Evolutionary conservation across 1,284 basidiomycete genomes (phyloP).

Genomic region (Omphalotus olearius): DNA sequence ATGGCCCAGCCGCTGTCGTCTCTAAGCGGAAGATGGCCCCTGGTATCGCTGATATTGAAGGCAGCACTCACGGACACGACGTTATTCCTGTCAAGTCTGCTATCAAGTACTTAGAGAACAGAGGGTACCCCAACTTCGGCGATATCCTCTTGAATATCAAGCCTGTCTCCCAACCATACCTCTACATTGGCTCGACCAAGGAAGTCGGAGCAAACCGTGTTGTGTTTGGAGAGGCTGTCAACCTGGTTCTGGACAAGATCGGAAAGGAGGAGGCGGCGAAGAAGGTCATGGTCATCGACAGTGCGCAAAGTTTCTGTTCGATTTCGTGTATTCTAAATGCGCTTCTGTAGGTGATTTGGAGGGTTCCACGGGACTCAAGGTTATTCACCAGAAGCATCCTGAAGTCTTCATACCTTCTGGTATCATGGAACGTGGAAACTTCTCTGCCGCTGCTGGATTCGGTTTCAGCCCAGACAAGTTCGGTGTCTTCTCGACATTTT

Average conservation of each 20-base stretch:
- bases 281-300: slow-evolving; percentile 84
- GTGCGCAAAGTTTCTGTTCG: slow-evolving; percentile 33
- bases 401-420: slow-evolving; percentile 82
- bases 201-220: slow-evolving; percentile 78
- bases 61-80: slow-evolving; percentile 76
- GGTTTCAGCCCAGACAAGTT: slow-evolving; percentile 74
- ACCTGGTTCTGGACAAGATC: slow-evolving; percentile 66
- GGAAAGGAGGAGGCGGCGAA: slow-evolving; percentile 72
- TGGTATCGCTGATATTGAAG: slow-evolving; percentile 75
- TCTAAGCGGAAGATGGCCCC: slow-evolving; percentile 78
- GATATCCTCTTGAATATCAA: slow-evolving; percentile 66
- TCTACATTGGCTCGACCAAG: slow-evolving; percentile 64
- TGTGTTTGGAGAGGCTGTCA: slow-evolving; percentile 80
- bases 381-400: slow-evolving; percentile 83
- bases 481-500: slow-evolving; percentile 84
- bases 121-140: slow-evolving; percentile 57
- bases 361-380: slow-evolving; percentile 82
- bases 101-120: slow-evolving; percentile 62
- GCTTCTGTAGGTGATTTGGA: slow-evolving; percentile 62
- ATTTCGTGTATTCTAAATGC: slow-evolving; percentile 1
- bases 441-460: slow-evolving; percentile 83
- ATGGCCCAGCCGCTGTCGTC: slow-evolving; percentile 79
- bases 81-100: slow-evolving; percentile 78
- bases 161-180: slow-evolving; percentile 50
- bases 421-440: slow-evolving; percentile 81